Evolutionary conservation across 2,329 filamentous ascomycete genomes (phyloP), one percentile per base, ranked within the genome.

Genomic region (Aspergillus pseudonomiae): DNA sequence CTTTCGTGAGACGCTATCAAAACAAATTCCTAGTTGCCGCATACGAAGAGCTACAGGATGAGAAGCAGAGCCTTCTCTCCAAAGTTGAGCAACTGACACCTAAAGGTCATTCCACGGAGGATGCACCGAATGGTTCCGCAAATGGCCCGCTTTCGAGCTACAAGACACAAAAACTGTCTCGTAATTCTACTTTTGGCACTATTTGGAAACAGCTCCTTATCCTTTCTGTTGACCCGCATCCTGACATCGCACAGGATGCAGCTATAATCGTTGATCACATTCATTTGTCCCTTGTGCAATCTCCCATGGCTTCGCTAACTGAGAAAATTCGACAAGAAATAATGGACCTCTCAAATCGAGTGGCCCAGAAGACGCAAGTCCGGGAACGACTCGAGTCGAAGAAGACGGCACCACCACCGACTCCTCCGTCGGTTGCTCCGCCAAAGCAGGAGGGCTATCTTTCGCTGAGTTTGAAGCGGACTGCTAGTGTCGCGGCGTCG

Each of bases 161-260:
- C 28, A 75, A 78, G 30, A 64, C 72, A 10, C 74, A 69, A 36
- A 72, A 67, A n/a, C 56, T 78, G 53, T 93, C 94, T 14, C 89
- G 92, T 67, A 95, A 96, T 73, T 97, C 93, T 0, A 91, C 97
- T 21, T 97, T 96, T 76, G 91, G 94, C 34, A 91, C 94, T 1
- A 91, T 96, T 66, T 99, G 95, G 95, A 95, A 96, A 76, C 92
- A 97, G 72, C 85, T 96, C 50, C 83, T 97, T 63, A 92, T 96
- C 66, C 85, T 98, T 77, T 94, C 93, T 52, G 92, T 96, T 21
- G 95, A 99, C 74, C 94, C 95, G 46, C 94, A 97, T 74, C 93
- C 94, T 1, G 94, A 98, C 74, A 92, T 98, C 39, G 91, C 96
- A 66, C 86, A 90, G 68, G 91, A 95, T 75, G 94, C 93, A 11